phyloP scores from a whole-genome alignment of 768 basidiomycete species.

The Phlebiopsis flavidoalba region DNA sequence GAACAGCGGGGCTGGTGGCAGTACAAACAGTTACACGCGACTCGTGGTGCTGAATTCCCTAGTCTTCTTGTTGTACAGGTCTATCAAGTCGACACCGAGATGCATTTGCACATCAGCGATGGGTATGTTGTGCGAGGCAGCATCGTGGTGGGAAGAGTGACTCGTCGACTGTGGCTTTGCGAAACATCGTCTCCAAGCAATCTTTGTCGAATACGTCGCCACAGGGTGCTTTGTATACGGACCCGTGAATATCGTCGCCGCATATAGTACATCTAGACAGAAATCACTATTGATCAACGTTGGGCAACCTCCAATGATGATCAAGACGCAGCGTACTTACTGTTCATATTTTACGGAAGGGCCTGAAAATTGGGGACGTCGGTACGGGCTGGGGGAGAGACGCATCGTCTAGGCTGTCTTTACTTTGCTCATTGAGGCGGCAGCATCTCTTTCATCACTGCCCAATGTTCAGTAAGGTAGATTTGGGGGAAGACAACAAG shows the following conservation, averaged over 20 bases:
- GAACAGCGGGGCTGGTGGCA: slow-evolving; percentile 16
- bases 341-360: no score
- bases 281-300: no score
- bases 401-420: no score
- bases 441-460: no score
- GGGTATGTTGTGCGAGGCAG: slow-evolving; percentile 11
- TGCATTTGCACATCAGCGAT: neutral
- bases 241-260: slow-evolving; percentile 11
- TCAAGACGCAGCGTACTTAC: no score
- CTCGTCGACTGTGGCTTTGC: slow-evolving; percentile 15
- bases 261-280: slow-evolving; percentile 15
- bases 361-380: no score
- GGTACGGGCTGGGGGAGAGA: no score
- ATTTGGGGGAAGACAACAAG: neutral
- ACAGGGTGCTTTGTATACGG: slow-evolving; percentile 10
- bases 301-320: no score
- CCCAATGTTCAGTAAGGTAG: neutral
- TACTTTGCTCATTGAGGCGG: no score
- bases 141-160: slow-evolving; percentile 17
- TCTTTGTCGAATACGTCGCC: slow-evolving; percentile 15
- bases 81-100: slow-evolving; percentile 2
- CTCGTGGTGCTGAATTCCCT: slow-evolving; percentile 15
- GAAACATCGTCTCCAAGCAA: slow-evolving; percentile 16
- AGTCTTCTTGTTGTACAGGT: slow-evolving; percentile 8
- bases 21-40: slow-evolving; percentile 20